phyloP scores from a whole-genome alignment of 108 stramenopile genomes.

The Cyclotella baltica region DNA sequence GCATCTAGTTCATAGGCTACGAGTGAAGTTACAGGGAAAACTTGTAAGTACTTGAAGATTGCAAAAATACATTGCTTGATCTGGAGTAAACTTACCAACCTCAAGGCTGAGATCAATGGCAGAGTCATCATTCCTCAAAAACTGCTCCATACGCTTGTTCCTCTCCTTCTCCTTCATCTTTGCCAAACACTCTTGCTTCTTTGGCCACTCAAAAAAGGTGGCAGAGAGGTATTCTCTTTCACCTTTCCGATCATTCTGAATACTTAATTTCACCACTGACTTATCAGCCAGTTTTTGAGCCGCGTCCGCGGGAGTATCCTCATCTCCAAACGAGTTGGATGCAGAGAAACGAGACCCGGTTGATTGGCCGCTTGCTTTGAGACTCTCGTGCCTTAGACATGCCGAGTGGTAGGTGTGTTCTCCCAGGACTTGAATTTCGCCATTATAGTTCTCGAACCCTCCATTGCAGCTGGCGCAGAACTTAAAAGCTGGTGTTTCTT shows the following conservation, averaged over 20 bases:
- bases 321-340: not conserved
- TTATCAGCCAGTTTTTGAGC: slow-evolving; percentile 10
- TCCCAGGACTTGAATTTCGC: slow-evolving; percentile 31
- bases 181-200: slow-evolving; percentile 8
- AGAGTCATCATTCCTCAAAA: slow-evolving; percentile 19
- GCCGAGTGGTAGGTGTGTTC: slow-evolving; percentile 21
- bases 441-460: slow-evolving; percentile 25
- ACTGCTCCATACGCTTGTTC: slow-evolving; percentile 10
- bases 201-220: slow-evolving; percentile 20
- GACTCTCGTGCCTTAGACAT: slow-evolving; percentile 19
- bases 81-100: too few species aligned
- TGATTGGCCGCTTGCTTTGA: not conserved
- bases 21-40: too few species aligned
- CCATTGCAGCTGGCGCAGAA: slow-evolving; percentile 14
- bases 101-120: slow-evolving; percentile 18
- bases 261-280: slow-evolving; percentile 17
- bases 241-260: not conserved
- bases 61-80: too few species aligned
- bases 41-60: too few species aligned
- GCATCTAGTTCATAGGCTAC: slow-evolving; percentile 29
- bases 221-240: slow-evolving; percentile 12
- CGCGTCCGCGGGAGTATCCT: slow-evolving; percentile 19
- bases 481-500: not conserved
- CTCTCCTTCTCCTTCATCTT: slow-evolving; percentile 16
- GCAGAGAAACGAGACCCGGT: too few species aligned